Percentiles rank a stretch among this genome's conserved stretches.
phyloP scores from a whole-genome alignment of 352 stramenopile genomes.

The Pythium angustatum region DNA sequence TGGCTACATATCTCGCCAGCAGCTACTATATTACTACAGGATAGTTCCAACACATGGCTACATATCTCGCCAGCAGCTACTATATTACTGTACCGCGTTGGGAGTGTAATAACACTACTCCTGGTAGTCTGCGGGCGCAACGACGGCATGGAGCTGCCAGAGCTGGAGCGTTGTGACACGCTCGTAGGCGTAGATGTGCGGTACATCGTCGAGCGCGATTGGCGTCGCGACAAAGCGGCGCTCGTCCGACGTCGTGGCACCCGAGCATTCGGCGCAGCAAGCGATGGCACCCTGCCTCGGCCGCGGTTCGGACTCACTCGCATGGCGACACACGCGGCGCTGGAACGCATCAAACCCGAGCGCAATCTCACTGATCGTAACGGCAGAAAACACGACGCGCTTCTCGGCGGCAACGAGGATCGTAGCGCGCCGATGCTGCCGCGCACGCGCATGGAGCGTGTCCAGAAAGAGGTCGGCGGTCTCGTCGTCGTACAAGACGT shows the following conservation, averaged over 20 bases:
- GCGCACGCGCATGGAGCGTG: conserved; percentile 43
- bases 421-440: conserved; percentile 24
- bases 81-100: no score
- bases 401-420: conserved; percentile 46
- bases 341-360: conserved; percentile 62
- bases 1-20: no score
- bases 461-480: conserved; percentile 43
- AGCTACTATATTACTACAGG: no score
- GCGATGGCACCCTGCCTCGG: neutral
- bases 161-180: conserved; percentile 46
- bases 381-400: conserved; percentile 58
- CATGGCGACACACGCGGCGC: conserved; percentile 40
- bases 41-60: no score
- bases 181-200: conserved; percentile 47
- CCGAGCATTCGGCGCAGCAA: no score
- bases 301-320: neutral
- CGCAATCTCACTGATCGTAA: conserved; percentile 46
- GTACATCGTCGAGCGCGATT: conserved; percentile 28
- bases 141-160: conserved; percentile 44
- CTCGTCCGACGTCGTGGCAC: neutral
- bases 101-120: no score
- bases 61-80: no score
- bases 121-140: neutral
- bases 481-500: conserved; percentile 70
- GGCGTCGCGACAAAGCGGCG: conserved; percentile 38